These are phyloP conservation scores for Fusarium sororula DNA, from an alignment of 2,329 filamentous ascomycete species.

Conservation along the genomic window DNA sequence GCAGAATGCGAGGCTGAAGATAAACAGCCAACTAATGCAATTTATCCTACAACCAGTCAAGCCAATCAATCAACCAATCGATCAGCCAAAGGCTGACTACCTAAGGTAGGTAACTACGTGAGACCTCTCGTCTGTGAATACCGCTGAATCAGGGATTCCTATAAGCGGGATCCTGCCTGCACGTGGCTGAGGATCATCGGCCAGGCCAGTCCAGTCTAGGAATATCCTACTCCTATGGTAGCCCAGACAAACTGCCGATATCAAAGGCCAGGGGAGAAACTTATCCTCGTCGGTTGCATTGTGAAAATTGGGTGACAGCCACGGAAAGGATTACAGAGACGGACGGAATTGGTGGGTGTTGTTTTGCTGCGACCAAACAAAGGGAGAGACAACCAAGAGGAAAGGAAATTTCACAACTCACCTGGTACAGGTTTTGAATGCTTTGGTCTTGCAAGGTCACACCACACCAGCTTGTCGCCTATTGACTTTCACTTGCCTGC, in stretches of 20 bases:
- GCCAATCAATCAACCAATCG: slow-evolving; percentile 1
- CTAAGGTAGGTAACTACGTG: slow-evolving; percentile 9
- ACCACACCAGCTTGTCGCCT: background rate
- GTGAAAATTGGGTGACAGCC: slow-evolving; percentile 10
- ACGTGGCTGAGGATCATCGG: slow-evolving; percentile 32
- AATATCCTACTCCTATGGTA: background rate
- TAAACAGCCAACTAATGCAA: slow-evolving; percentile 13
- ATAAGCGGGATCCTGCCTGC: slow-evolving; percentile 29
- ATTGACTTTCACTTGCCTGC: background rate
- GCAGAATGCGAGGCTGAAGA: slow-evolving; percentile 32
- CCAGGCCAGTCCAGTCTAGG: background rate
- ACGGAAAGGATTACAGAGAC: background rate
- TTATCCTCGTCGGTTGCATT: background rate
- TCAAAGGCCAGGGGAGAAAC: background rate
- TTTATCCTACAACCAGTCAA: slow-evolving; percentile 3
- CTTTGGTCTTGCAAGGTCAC: slow-evolving; percentile 3
- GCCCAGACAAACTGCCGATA: background rate
- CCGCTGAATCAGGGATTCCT: slow-evolving; percentile 30
- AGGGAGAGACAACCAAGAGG: slow-evolving; percentile 9
- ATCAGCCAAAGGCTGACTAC: background rate
- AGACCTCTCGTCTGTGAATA: slow-evolving; percentile 27
- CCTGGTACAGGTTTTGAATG: slow-evolving; percentile 27
- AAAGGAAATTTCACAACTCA: slow-evolving; percentile 36
- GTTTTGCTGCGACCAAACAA: slow-evolving; percentile 15
- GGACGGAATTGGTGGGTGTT: slow-evolving; percentile 6